These are phyloP conservation scores for Ensete ventricosum DNA, from an alignment of 176 grass and related monocot species.

Conservation along the genomic window DNA sequence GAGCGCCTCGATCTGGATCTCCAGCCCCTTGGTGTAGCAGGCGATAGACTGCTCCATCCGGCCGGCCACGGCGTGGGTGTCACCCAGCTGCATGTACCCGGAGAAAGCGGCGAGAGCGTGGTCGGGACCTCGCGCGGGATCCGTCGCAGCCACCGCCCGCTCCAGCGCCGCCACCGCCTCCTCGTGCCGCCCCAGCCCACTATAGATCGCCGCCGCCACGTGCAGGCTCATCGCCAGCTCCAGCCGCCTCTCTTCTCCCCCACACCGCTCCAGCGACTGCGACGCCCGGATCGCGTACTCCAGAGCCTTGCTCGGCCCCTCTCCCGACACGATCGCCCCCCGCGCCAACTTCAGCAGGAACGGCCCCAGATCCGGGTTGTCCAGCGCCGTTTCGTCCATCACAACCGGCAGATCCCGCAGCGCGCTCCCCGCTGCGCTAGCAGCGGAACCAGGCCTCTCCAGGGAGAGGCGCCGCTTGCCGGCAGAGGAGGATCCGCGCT, in stretches of 20 bases:
- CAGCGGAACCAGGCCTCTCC: constrained; percentile 29
- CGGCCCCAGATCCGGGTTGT: constrained; percentile 99
- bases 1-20: constrained; percentile 92
- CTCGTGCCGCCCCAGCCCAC: constrained; percentile 53
- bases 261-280: constrained; percentile 63
- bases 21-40: constrained; percentile 82
- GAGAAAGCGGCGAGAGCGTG: constrained; percentile 76
- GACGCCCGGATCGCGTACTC: constrained; percentile 83
- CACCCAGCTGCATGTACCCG: constrained; percentile 97
- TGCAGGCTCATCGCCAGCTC: constrained; percentile 99
- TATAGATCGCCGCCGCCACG: constrained; percentile 91
- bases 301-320: constrained; percentile 64
- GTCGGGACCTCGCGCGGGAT: constrained; percentile 27
- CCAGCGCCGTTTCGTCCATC: constrained; percentile 55
- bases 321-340: constrained; percentile 79
- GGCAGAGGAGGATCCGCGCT: constrained; percentile 14
- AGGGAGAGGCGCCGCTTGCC: constrained; percentile 40
- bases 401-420: not conserved
- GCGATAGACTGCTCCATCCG: constrained; percentile 84
- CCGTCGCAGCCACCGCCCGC: constrained; percentile 69
- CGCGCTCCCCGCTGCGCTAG: constrained; percentile 25
- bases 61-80: constrained; percentile 92
- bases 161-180: constrained; percentile 84
- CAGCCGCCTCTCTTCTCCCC: constrained; percentile 61
- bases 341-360: constrained; percentile 91